A percentile compares a stretch with the other conserved stretches of the same genome.
Conservation (phyloP, 495 filamentous ascomycete genomes). For the Penicillium daleae region DNA sequence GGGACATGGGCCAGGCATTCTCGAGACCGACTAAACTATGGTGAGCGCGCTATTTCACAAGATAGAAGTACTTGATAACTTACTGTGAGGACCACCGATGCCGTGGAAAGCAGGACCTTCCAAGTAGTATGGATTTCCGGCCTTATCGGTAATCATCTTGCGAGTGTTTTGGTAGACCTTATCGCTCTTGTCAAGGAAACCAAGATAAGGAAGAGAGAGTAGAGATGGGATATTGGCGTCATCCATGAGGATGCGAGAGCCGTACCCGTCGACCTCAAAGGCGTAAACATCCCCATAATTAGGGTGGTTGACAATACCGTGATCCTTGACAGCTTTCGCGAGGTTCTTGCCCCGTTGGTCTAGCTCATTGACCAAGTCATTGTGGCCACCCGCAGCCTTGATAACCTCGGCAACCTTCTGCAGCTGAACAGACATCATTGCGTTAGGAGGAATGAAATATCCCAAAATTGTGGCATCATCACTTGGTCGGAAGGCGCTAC, state of each 20-base stretch:
- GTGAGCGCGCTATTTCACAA: neutral
- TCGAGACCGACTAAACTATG: slow-evolving; percentile 64
- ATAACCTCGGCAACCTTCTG: slow-evolving; percentile 75
- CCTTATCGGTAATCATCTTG: slow-evolving; percentile 80
- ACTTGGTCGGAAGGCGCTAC: slow-evolving; percentile 93
- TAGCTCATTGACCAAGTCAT: slow-evolving; percentile 56
- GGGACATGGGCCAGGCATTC: slow-evolving; percentile 97
- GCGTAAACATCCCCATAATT: slow-evolving; percentile 90
- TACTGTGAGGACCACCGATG: slow-evolving; percentile 77
- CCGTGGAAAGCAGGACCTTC: slow-evolving; percentile 78
- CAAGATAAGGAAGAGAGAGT: slow-evolving; percentile 82
- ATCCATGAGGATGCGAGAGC: slow-evolving; percentile 90
- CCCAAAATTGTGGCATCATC: slow-evolving; percentile 96
- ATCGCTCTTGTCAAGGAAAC: slow-evolving; percentile 72
- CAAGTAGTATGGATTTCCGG: slow-evolving; percentile 88
- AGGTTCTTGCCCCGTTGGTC: slow-evolving; percentile 69
- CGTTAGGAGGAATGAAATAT: slow-evolving; percentile 95
- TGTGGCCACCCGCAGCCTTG: slow-evolving; percentile 54
- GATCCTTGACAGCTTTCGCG: slow-evolving; percentile 76
- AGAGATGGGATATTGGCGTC: slow-evolving; percentile 95
- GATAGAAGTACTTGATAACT: slow-evolving; percentile 4
- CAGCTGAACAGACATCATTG: slow-evolving; percentile 92
- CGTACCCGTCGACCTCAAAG: slow-evolving; percentile 96
- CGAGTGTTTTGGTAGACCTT: slow-evolving; percentile 85
- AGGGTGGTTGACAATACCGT: slow-evolving; percentile 86